phyloP scores from a whole-genome alignment of 2,329 filamentous ascomycete genomes.

The Cucurbitaria berberidis region DNA sequence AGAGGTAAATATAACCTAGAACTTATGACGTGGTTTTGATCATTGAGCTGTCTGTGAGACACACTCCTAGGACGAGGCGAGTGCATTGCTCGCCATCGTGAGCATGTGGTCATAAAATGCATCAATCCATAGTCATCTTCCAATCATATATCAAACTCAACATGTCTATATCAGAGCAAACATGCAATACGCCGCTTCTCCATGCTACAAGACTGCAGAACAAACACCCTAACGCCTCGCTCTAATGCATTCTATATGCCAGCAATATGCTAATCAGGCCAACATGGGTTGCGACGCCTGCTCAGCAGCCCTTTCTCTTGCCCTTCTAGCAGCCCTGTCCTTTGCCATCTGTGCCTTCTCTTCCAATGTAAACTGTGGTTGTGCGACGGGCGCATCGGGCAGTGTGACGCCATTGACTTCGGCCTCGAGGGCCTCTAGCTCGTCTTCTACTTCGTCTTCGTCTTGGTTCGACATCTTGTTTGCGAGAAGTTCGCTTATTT shows the following conservation, averaged over 20 bases:
- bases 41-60: conserved; percentile 9
- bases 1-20: not conserved
- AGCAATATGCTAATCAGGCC: conserved; percentile 31
- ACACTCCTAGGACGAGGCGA: conserved; percentile 4
- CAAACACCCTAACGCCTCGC: conserved; percentile 41
- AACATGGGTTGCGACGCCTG: conserved; percentile 46
- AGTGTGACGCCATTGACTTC: conserved; percentile 58
- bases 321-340: conserved; percentile 43
- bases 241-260: conserved; percentile 34
- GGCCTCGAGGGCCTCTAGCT: conserved; percentile 79
- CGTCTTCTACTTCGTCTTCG: conserved; percentile 97
- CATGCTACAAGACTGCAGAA: conserved; percentile 3
- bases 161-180: not conserved
- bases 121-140: not conserved
- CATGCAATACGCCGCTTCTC: conserved; percentile 5
- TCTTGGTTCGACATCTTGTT: conserved; percentile 91
- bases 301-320: conserved; percentile 39
- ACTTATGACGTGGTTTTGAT: conserved; percentile 7
- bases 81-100: not conserved
- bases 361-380: conserved; percentile 38
- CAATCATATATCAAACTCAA: not conserved
- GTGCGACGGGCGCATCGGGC: conserved; percentile 48
- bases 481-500: conserved; percentile 89
- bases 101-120: conserved; percentile 27
- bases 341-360: conserved; percentile 38